Evolutionary conservation across 2,329 filamentous ascomycete species (phyloP), one percentile per base, ranked within the genome.

Genomic region (Cercospora brassicicola): DNA sequence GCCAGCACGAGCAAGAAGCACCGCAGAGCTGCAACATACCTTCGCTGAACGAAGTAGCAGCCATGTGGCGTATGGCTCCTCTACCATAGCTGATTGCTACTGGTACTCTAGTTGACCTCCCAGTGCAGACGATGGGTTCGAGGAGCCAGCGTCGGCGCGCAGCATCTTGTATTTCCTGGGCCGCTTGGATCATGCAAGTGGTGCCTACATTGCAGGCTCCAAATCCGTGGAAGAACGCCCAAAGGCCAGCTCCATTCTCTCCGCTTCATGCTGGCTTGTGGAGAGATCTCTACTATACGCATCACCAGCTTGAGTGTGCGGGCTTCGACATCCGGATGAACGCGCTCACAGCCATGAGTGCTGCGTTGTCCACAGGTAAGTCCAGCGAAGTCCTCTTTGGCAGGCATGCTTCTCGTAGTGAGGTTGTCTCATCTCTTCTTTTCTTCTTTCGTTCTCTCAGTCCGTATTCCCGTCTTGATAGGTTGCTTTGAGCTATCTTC

Each of bases 401-500:
- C 48, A n/a, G 3, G 13, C 48, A 30, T 28, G 11, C 2, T 30
- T 28, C 48, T 55, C 48, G 48, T 6, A 55, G 23, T 7, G 23
- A 55, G 1, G 13, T n/a, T n/a, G n/a, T 20, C 39, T 48, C 39
- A 18, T 51, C 23, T n/a, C 59, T 42, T 23, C 23, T 23, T 23
- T 42, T n/a, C 45, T 31, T 26, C 9, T 48, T 20, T n/a, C 15
- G 15, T 23, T 30, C 20, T 13, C 36, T 3, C 10, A 26, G 6
- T 55, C 48, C 20, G 48, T 15, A 55, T 26, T 15, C 20, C 5
- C 23, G 23, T 55, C 11, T 28, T 55, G 23, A 6, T 28, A 55
- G 48, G 20, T 20, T 67, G 65, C 65, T 64, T 67, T 67, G 42
- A 67, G 65, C 65, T 67, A 67, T 64, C 65, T 64, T 64, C 13